A percentile compares a stretch with the other conserved stretches of the same genome.
Evolutionary conservation across 352 stramenopile genomes (phyloP).

Genomic region (Phytophthora uliginosa): DNA sequence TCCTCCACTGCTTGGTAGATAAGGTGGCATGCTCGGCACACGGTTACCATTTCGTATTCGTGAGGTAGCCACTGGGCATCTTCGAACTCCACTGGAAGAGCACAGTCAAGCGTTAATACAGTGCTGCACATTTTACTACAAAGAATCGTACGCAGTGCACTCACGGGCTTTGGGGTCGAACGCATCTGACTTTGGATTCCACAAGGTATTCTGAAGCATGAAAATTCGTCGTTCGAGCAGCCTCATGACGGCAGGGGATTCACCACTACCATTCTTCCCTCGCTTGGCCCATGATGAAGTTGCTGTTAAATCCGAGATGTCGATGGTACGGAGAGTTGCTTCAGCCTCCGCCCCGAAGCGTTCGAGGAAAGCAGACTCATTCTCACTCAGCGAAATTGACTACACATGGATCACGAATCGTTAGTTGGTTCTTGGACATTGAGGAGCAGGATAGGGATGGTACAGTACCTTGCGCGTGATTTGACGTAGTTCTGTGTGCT

Average conservation of each 20-base stretch:
- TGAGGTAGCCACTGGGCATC: conserved; percentile 54
- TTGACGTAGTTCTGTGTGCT: conserved; percentile 51
- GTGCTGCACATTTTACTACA: neutral
- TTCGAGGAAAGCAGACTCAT: conserved; percentile 67
- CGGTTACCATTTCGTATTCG: conserved; percentile 60
- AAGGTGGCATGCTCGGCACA: conserved; percentile 56
- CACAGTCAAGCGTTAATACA: conserved; percentile 7
- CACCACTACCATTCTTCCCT: conserved; percentile 4
- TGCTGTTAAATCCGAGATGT: conserved; percentile 14
- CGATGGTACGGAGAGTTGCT: conserved; percentile 35
- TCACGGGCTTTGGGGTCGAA: conserved; percentile 64
- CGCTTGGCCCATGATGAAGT: conserved; percentile 15
- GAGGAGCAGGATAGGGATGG: neutral
- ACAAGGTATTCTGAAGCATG: conserved; percentile 77
- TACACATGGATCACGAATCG: conserved; percentile 17
- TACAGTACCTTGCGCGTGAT: conserved; percentile 67
- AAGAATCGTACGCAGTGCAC: neutral
- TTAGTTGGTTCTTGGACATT: neutral
- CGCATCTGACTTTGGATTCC: conserved; percentile 71
- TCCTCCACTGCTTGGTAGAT: conserved; percentile 65
- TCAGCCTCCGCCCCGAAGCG: conserved; percentile 67
- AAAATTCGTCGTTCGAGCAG: conserved; percentile 73
- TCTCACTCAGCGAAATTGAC: conserved; percentile 69
- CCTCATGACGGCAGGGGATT: conserved; percentile 26
- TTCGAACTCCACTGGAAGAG: conserved; percentile 54